These are phyloP conservation scores for Colletotrichum salicis DNA, from an alignment of 2,329 filamentous ascomycete species.

Conservation along the genomic window DNA sequence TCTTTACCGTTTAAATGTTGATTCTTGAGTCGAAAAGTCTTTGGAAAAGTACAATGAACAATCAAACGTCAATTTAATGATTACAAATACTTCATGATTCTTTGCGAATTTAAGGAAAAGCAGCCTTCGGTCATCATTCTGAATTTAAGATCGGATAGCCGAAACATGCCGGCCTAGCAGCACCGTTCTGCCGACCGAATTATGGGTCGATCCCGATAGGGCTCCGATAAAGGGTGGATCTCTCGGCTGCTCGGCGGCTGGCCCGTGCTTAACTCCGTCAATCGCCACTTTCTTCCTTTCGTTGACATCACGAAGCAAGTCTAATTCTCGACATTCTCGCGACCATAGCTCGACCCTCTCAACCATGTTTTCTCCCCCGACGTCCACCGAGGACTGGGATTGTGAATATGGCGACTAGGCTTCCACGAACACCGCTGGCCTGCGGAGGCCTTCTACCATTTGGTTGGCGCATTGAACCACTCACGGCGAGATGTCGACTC, in stretches of 20 bases:
- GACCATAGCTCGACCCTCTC: not conserved
- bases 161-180: not conserved
- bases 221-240: not conserved
- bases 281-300: slow-evolving; percentile 29
- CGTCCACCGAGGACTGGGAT: slow-evolving; percentile 4
- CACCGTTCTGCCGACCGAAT: not conserved
- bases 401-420: slow-evolving; percentile 27
- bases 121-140: too few relatives aligned
- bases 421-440: not conserved
- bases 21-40: not conserved
- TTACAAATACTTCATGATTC: too few relatives aligned
- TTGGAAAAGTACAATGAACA: not conserved
- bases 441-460: slow-evolving; percentile 9
- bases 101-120: too few relatives aligned
- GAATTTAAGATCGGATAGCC: not conserved
- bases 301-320: slow-evolving; percentile 28
- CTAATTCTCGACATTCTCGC: not conserved
- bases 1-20: slow-evolving; percentile 38
- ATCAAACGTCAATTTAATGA: too few relatives aligned
- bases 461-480: not conserved
- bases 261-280: slow-evolving; percentile 32
- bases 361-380: slow-evolving; percentile 7
- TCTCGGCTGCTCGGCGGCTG: not conserved
- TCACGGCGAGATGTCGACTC: not conserved
- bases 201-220: not conserved